phyloP scores from a whole-genome alignment of 2,329 filamentous ascomycete genomes.

The Diaporthe sp. region DNA sequence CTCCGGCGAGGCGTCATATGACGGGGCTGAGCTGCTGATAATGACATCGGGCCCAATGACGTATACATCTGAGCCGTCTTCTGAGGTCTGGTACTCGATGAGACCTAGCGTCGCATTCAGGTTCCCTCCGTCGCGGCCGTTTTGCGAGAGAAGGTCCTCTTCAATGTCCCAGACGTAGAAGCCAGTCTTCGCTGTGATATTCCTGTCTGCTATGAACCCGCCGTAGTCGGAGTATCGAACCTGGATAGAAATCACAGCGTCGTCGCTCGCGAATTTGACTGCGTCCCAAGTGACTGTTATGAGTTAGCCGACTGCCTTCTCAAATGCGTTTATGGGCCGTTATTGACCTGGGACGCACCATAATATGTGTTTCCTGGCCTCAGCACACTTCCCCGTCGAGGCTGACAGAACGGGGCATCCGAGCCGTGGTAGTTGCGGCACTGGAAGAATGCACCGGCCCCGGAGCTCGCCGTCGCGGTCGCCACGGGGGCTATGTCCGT shows the following conservation, averaged over 20 bases:
- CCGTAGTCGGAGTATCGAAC: slow-evolving; percentile 41
- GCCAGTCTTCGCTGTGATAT: slow-evolving; percentile 47
- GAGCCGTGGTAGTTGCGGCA: slow-evolving; percentile 48
- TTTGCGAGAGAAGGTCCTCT: slow-evolving; percentile 43
- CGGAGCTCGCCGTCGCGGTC: slow-evolving; percentile 46
- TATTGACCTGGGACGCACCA: slow-evolving; percentile 44
- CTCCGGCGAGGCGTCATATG: not conserved
- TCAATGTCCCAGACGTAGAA: slow-evolving; percentile 49
- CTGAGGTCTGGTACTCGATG: slow-evolving; percentile 42
- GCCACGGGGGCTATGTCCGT: slow-evolving; percentile 52
- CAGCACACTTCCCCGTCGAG: slow-evolving; percentile 48
- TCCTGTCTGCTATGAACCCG: slow-evolving; percentile 41
- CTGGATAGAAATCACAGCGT: slow-evolving; percentile 44
- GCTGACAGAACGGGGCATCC: slow-evolving; percentile 52
- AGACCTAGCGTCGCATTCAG: slow-evolving; percentile 45
- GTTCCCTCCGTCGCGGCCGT: slow-evolving; percentile 17
- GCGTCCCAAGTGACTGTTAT: slow-evolving; percentile 52
- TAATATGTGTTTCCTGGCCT: slow-evolving; percentile 52
- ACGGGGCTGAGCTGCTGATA: slow-evolving; percentile 37
- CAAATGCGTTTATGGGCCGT: not conserved
- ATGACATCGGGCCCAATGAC: slow-evolving; percentile 47
- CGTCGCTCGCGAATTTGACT: slow-evolving; percentile 45
- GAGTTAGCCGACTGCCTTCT: not conserved
- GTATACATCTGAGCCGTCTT: slow-evolving; percentile 38
- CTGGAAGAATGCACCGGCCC: slow-evolving; percentile 49